Base-by-base conservation (phyloP, 2,329 filamentous ascomycete species). In the Phoma sp. region DNA sequence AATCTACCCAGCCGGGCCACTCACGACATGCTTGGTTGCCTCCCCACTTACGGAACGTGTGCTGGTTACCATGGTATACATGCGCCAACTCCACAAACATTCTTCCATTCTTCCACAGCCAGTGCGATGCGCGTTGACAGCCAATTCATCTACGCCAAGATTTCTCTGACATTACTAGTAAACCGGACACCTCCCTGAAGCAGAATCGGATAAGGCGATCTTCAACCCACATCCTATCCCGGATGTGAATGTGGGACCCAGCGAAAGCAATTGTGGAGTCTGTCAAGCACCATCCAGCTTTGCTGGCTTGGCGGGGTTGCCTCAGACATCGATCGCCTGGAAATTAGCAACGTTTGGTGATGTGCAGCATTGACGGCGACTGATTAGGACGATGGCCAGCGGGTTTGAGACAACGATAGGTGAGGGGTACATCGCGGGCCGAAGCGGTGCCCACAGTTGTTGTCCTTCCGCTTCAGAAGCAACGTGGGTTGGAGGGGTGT, bases 251-350 rank as follows among this genome's bases (percentile, higher is more conserved):
- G 35, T 45, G 46, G 52, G 38, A 29, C 43, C 43, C 53, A 47
- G 38, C 40, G 29, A 47, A 51, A 47, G 32, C 29, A 43, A n/a
- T 31, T 50, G 47, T 48, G 48, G 38, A 50, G 29, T 51, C 32
- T 2, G 36, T 25, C 29, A 12, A 47, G 43, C 38, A 43, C 22
- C 22, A 24, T 24, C 9, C 39, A 49, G 43, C 46, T 24, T 31
- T 38, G 43, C 21, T 51, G 33, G 43, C 54, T 57, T 52, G 48
- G 54, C 48, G 35, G 32, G 12, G 35, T 38, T 44, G 24, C 31
- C 38, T 44, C 33, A 39, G 43, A 24, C 33, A 15, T 48, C 43
- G 48, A 57, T 57, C 54, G 43, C 22, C 54, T 57, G 25, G 27
- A 47, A 21, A 43, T 27, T 51, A n/a, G 41, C 41, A 38, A n/a